These are phyloP conservation scores for Stagonosporopsis cucurbitacearum DNA, from an alignment of 2,329 filamentous ascomycete genomes.

Conservation along the genomic window DNA sequence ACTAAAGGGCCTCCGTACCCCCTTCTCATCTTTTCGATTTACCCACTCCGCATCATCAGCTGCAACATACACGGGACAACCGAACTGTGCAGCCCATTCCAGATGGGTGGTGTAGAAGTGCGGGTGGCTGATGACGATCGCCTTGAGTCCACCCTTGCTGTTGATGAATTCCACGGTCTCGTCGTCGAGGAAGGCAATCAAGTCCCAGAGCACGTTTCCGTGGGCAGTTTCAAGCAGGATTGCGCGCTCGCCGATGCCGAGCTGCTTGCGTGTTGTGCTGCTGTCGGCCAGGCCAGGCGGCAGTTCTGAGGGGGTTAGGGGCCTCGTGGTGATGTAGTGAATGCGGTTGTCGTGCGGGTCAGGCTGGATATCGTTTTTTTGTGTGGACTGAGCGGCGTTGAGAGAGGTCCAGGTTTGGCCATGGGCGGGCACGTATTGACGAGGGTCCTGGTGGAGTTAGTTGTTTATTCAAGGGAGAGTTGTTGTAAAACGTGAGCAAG, in stretches of 20 bases:
- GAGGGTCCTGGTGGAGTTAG: conserved; percentile 56
- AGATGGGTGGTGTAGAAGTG: conserved; percentile 82
- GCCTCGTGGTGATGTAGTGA: conserved; percentile 54
- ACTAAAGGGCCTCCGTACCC: conserved; percentile 55
- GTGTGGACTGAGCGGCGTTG: conserved; percentile 48
- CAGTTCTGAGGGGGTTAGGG: conserved; percentile 27
- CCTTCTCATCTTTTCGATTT: conserved; percentile 54
- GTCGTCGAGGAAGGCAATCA: conserved; percentile 71
- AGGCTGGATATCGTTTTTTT: conserved; percentile 63
- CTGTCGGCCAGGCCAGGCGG: conserved; percentile 47
- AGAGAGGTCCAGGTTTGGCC: conserved; percentile 73
- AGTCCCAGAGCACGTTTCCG: conserved; percentile 83
- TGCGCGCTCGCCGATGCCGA: conserved; percentile 78
- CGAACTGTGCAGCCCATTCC: conserved; percentile 73
- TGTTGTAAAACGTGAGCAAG: neutral
- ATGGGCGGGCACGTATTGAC: conserved; percentile 70
- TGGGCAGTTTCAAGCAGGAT: conserved; percentile 69
- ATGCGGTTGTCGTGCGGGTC: conserved; percentile 55
- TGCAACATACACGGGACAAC: conserved; percentile 73
- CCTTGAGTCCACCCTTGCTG: conserved; percentile 68
- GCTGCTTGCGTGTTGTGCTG: conserved; percentile 49
- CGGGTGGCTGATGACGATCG: conserved; percentile 78
- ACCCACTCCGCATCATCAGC: conserved; percentile 72
- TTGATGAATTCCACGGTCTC: conserved; percentile 67
- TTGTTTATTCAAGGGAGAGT: neutral